A percentile compares a stretch with the other conserved stretches of the same genome.
phyloP scores from a whole-genome alignment of 148 eudicot species.

The Rhododendron vialii region DNA sequence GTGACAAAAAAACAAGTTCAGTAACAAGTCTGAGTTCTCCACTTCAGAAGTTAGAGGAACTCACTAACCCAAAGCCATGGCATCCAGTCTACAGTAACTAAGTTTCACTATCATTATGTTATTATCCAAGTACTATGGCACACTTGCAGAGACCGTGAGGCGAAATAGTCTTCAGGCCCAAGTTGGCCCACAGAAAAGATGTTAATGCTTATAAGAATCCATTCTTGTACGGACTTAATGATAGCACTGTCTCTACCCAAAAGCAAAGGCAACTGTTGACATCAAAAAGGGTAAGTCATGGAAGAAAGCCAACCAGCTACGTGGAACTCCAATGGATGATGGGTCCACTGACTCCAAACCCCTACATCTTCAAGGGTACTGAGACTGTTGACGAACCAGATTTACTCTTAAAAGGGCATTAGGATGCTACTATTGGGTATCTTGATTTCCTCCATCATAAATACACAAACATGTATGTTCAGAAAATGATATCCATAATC shows the following conservation, averaged over 20 bases:
- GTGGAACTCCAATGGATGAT: neutral
- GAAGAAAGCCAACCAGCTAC: neutral
- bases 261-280: neutral
- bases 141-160: neutral
- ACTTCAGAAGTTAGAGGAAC: neutral
- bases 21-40: neutral
- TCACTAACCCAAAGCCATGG: neutral
- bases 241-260: neutral
- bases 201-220: neutral
- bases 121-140: neutral
- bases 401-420: neutral
- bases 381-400: neutral
- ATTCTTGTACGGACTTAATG: neutral
- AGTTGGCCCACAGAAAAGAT: neutral
- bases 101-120: neutral
- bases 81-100: neutral
- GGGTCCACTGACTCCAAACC: neutral
- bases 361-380: neutral
- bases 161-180: neutral
- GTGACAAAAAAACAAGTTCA: slow-evolving; percentile 18
- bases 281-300: neutral
- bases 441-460: neutral
- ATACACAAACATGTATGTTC: neutral
- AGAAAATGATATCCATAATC: neutral
- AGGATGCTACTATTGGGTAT: neutral